Evolutionary conservation across 225 moss, liverwort and hornwort genomes (phyloP), one percentile per base, ranked within the genome.

Genomic region (Sphagnum contortum): DNA sequence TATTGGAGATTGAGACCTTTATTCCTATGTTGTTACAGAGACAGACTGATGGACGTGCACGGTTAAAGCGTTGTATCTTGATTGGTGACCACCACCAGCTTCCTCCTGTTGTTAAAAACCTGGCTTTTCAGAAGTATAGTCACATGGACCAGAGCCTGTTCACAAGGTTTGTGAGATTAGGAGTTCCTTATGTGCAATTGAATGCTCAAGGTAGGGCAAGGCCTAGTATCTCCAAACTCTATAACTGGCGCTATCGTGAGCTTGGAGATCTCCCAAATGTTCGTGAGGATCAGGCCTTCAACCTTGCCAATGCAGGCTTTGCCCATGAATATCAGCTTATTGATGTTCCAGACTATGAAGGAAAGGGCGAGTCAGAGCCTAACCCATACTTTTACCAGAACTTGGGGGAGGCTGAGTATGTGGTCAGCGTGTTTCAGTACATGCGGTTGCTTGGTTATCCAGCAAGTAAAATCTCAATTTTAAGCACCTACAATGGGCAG

Each of bases 11-110:
- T 53, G 96, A 98, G 69, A 91, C 96, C 1, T 98, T 98, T 57
- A 98, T 98, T 73, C 96, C 96, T 7, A 90, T 98, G 90, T 74
- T 98, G 71, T 68, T 98, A 55, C 96, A 98, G 79, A 89, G 96
- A 64, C 93, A 98, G 68, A 88, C 90, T 51, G 96, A 98, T 77
- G 91, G 91, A 44, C 82, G 76, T 45, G 83, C 92, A 68, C 83
- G 96, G 45, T 71, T 98, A 72, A 98, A 98, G 80, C 88, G 96
- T 53, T 98, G 92, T 81, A 89, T 98, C 64, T 76, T 98, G 14
- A 98, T 98, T 50, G 96, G 96, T 72, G 96, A 98, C 70, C 96
- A 98, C 72, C 96, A 98, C 65, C 96, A 98, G 80, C 91, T 98
- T 47, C 96, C 96, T 65, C 96, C 96, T 9, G 96, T 98, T 62